Evolutionary conservation across 305 asterid species (phyloP).

Genomic region (Solanum chacoense): DNA sequence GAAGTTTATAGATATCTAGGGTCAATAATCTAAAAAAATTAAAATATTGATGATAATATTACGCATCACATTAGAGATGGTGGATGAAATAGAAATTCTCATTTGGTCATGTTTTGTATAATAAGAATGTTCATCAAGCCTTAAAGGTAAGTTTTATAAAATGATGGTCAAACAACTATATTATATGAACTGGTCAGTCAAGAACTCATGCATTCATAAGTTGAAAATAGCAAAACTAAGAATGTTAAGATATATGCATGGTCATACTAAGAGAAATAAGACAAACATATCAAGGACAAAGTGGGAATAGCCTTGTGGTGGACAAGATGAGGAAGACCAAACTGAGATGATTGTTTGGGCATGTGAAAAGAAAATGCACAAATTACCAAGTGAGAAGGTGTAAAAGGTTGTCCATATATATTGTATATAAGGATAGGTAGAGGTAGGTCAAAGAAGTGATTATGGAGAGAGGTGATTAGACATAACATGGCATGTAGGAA

Average conservation of each 20-base stretch:
- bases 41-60: not conserved
- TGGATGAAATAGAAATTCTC: too few species aligned
- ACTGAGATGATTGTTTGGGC: too few species aligned
- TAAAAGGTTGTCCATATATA: too few species aligned
- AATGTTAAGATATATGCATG: not conserved
- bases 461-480: too few species aligned
- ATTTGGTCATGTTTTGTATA: too few species aligned
- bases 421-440: too few species aligned
- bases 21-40: not conserved
- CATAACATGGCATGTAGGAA: too few species aligned
- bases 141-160: not conserved
- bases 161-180: not conserved
- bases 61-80: not conserved
- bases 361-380: too few species aligned
- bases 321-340: rapidly evolving
- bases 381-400: rapidly evolving
- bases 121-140: not conserved
- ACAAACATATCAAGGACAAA: not conserved
- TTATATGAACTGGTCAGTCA: not conserved
- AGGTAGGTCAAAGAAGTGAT: too few species aligned
- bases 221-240: not conserved
- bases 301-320: not conserved
- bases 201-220: rapidly evolving
- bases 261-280: not conserved
- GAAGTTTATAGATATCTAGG: not conserved